Conservation (phyloP, 257 asterid species). For the Nyctanthes arbortristis region DNA sequence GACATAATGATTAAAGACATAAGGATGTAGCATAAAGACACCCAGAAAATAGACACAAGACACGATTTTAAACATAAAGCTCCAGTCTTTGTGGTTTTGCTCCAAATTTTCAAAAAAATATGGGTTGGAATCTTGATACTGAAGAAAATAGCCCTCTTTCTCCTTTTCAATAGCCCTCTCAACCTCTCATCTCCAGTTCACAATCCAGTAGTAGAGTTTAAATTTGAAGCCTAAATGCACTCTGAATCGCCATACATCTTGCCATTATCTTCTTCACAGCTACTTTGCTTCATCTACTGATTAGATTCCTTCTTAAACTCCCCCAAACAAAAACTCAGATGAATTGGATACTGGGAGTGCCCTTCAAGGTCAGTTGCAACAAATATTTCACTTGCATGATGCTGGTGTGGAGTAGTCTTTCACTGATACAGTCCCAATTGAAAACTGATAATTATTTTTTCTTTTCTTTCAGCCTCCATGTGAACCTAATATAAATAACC, state of each 20-base stretch:
- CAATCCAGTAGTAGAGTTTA: slow-evolving; percentile 42
- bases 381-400: slow-evolving; percentile 86
- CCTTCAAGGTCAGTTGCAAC: slow-evolving; percentile 90
- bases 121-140: slow-evolving; percentile 37
- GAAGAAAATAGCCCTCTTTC: slow-evolving; percentile 44
- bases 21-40: no score
- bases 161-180: slow-evolving; percentile 53
- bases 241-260: slow-evolving; percentile 66
- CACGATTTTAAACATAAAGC: slow-evolving; percentile 29
- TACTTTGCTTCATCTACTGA: slow-evolving; percentile 83
- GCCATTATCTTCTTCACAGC: slow-evolving; percentile 83
- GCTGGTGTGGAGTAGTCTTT: slow-evolving; percentile 94
- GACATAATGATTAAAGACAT: no score
- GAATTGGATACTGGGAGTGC: slow-evolving; percentile 69
- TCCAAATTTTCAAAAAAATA: slow-evolving; percentile 22
- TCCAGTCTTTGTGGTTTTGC: slow-evolving; percentile 32
- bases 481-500: no score
- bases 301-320: slow-evolving; percentile 64
- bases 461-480: no score
- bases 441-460: no score
- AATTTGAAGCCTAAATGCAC: slow-evolving; percentile 67
- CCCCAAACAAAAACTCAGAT: slow-evolving; percentile 59
- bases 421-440: slow-evolving; percentile 76
- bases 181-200: slow-evolving; percentile 37
- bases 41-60: no score